Evolutionary conservation across 179 eudicot species (phyloP).

Genomic region (Beta lomatogona): DNA sequence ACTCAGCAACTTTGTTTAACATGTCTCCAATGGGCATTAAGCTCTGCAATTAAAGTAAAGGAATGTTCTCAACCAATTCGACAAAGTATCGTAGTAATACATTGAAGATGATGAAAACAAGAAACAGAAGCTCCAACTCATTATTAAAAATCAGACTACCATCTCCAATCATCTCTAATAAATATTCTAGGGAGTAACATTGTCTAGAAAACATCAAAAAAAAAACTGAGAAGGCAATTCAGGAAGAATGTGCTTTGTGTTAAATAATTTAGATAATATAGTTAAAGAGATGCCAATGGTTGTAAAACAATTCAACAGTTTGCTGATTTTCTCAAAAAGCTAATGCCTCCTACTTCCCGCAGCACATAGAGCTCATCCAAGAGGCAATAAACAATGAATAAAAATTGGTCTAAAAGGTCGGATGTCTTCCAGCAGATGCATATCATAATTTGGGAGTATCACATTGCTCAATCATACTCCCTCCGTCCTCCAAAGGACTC

Average conservation of each 20-base stretch:
- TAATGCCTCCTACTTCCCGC: background rate
- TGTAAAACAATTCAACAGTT: background rate
- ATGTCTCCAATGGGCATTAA: constrained; percentile 66
- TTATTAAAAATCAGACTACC: too few relatives aligned
- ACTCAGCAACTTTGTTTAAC: constrained; percentile 63
- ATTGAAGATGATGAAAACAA: background rate
- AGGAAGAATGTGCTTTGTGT: too few relatives aligned
- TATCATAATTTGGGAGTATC: background rate
- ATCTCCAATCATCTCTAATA: background rate
- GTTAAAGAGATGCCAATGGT: background rate
- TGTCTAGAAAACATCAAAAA: too few relatives aligned
- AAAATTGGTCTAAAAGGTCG: background rate
- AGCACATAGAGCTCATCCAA: background rate
- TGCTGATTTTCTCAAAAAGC: background rate
- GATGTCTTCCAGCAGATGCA: background rate
- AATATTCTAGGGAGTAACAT: background rate
- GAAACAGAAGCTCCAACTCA: background rate
- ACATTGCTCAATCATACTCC: too few relatives aligned
- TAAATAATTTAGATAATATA: background rate
- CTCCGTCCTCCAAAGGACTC: too few relatives aligned
- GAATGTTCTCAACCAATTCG: constrained; percentile 10
- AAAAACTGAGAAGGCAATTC: too few relatives aligned
- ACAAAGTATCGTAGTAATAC: background rate
- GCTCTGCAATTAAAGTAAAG: constrained; percentile 46
- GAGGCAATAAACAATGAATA: background rate